These are phyloP conservation scores for Penicillium sp. DNA, from an alignment of 2,329 filamentous ascomycete genomes.

Conservation along the genomic window DNA sequence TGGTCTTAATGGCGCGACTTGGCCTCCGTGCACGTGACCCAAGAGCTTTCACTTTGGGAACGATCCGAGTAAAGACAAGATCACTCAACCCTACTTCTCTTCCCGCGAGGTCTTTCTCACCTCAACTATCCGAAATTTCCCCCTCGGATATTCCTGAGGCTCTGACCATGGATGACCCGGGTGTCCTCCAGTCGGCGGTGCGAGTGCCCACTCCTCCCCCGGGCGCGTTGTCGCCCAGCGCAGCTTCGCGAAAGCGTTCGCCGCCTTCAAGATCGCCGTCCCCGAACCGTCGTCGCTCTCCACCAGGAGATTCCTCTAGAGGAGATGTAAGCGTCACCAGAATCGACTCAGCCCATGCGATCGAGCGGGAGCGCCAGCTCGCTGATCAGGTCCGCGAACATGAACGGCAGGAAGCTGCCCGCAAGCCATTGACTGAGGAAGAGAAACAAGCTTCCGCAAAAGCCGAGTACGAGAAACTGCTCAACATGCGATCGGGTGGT, in stretches of 20 bases:
- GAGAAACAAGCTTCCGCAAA: conserved; percentile 86
- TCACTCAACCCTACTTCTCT: conserved; percentile 7
- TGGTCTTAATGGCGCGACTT: conserved; percentile 4
- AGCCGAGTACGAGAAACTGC: conserved; percentile 88
- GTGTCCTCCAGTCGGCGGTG: conserved; percentile 57
- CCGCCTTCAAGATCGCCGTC: conserved; percentile 57
- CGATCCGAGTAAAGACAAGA: neutral
- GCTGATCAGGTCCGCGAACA: conserved; percentile 56
- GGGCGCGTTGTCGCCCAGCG: conserved; percentile 49
- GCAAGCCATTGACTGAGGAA: conserved; percentile 66
- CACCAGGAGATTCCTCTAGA: conserved; percentile 38
- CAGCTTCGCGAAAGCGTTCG: conserved; percentile 58
- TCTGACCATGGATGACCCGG: conserved; percentile 44
- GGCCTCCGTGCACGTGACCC: conserved; percentile 19
- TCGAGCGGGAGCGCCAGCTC: conserved; percentile 53
- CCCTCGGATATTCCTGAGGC: conserved; percentile 9
- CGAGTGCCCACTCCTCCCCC: conserved; percentile 60
- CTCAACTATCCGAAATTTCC: neutral
- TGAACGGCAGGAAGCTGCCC: conserved; percentile 48
- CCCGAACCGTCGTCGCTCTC: conserved; percentile 51
- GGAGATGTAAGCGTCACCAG: conserved; percentile 46
- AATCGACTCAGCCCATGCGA: conserved; percentile 51
- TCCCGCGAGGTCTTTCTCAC: neutral
- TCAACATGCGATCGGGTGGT: conserved; percentile 90
- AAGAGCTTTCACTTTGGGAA: conserved; percentile 15